These are phyloP conservation scores for Ophiocordyceps robertsii DNA, from an alignment of 2,329 filamentous ascomycete genomes.

Conservation along the genomic window DNA sequence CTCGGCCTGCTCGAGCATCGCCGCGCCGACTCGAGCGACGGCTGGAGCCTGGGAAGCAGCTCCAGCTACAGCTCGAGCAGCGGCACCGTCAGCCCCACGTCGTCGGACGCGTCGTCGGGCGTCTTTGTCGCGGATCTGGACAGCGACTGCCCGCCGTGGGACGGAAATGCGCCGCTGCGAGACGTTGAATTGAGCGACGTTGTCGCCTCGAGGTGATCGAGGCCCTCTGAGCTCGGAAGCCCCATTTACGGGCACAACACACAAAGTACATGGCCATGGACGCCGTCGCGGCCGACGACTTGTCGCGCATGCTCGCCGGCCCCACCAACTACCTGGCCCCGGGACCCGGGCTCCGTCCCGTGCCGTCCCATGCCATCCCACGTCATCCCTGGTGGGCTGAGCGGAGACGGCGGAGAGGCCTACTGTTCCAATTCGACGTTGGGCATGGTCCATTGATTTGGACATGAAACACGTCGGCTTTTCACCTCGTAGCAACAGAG, in stretches of 20 bases:
- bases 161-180: conserved; percentile 19
- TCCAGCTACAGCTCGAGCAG: conserved; percentile 45
- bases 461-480: conserved; percentile 12
- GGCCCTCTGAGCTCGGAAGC: too few relatives aligned
- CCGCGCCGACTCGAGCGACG: conserved; percentile 52
- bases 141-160: conserved; percentile 24
- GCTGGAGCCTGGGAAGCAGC: conserved; percentile 81
- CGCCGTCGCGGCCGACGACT: too few relatives aligned
- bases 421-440: too few relatives aligned
- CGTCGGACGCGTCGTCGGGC: conserved; percentile 28
- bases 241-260: too few relatives aligned
- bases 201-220: conserved; percentile 23
- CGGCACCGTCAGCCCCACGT: conserved; percentile 34
- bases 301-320: too few relatives aligned
- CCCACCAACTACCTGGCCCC: too few relatives aligned
- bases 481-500: conserved; percentile 20
- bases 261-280: too few relatives aligned
- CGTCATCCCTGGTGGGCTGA: too few relatives aligned
- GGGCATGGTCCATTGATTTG: too few relatives aligned
- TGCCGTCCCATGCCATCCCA: too few relatives aligned
- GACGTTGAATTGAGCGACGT: conserved; percentile 33
- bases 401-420: too few relatives aligned
- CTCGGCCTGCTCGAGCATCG: conserved; percentile 30
- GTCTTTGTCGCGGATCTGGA: conserved; percentile 21
- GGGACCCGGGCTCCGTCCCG: too few relatives aligned